A percentile compares a stretch with the other conserved stretches of the same genome.
Conservation (phyloP, 768 basidiomycete genomes). For the Mycena floridula region DNA sequence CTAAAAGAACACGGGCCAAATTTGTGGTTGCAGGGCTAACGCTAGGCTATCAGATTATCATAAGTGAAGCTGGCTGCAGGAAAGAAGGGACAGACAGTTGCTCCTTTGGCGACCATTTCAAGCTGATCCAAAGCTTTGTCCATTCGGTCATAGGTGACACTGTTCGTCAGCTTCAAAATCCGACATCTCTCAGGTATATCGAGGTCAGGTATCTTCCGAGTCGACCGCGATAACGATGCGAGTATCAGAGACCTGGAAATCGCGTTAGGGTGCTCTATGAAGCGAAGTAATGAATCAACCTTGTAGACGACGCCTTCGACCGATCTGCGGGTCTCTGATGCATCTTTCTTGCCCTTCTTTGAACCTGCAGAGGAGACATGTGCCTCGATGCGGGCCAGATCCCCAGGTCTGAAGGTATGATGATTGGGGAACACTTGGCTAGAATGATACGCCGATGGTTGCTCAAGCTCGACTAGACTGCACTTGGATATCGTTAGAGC, state of each 20-base stretch:
- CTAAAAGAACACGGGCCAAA: constrained; percentile 68
- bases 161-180: constrained; percentile 86
- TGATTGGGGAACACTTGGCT: constrained; percentile 72
- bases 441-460: constrained; percentile 75
- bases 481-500: constrained; percentile 25
- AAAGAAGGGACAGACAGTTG: not conserved
- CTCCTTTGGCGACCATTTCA: constrained; percentile 35
- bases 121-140: constrained; percentile 71
- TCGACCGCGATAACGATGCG: constrained; percentile 79
- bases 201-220: constrained; percentile 46
- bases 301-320: constrained; percentile 86
- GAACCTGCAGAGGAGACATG: constrained; percentile 41
- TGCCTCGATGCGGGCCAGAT: constrained; percentile 81
- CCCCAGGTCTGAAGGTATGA: constrained; percentile 85
- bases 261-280: not conserved
- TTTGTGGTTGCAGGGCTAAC: constrained; percentile 21
- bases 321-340: constrained; percentile 29
- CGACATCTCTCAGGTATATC: constrained; percentile 75
- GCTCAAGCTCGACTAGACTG: constrained; percentile 82
- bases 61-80: not conserved
- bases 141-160: constrained; percentile 91
- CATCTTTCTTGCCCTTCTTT: constrained; percentile 39
- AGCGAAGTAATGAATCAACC: constrained; percentile 26
- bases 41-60: constrained; percentile 20
- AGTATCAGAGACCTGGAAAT: constrained; percentile 65